phyloP scores from a whole-genome alignment of 2,329 filamentous ascomycete species.

The Trichoderma atrobrunneum region DNA sequence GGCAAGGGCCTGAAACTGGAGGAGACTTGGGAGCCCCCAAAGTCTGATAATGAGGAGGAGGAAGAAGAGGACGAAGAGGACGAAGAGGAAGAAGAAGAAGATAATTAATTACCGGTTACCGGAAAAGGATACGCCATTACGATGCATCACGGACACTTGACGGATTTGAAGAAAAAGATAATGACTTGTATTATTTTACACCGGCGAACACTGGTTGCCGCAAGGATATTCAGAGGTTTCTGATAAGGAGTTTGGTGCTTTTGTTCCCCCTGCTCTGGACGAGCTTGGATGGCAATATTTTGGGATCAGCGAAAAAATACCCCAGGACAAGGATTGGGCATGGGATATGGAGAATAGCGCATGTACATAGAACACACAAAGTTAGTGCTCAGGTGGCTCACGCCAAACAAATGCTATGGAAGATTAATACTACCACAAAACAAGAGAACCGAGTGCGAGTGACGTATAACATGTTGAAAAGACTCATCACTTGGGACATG shows the following conservation, averaged over 20 bases:
- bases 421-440: neutral
- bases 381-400: constrained; percentile 1
- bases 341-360: neutral
- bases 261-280: neutral
- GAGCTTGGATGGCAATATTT: neutral
- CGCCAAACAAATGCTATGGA: constrained; percentile 3
- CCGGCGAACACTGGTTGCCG: neutral
- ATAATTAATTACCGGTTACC: neutral
- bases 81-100: constrained; percentile 36
- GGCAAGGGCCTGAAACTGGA: constrained; percentile 79
- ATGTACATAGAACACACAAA: constrained; percentile 10
- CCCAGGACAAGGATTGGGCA: neutral
- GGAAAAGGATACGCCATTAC: neutral
- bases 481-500: constrained; percentile 1
- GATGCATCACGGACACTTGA: neutral
- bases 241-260: neutral
- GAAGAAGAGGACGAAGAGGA: constrained; percentile 45
- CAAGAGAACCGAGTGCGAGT: neutral
- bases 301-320: neutral
- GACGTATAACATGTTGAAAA: neutral
- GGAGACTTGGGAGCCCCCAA: constrained; percentile 72
- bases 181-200: neutral
- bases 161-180: neutral
- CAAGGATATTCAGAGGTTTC: neutral
- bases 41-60: constrained; percentile 56